These are phyloP conservation scores for Filobasidium uniguttulatum DNA, from an alignment of 1,284 basidiomycete species.

Conservation along the genomic window DNA sequence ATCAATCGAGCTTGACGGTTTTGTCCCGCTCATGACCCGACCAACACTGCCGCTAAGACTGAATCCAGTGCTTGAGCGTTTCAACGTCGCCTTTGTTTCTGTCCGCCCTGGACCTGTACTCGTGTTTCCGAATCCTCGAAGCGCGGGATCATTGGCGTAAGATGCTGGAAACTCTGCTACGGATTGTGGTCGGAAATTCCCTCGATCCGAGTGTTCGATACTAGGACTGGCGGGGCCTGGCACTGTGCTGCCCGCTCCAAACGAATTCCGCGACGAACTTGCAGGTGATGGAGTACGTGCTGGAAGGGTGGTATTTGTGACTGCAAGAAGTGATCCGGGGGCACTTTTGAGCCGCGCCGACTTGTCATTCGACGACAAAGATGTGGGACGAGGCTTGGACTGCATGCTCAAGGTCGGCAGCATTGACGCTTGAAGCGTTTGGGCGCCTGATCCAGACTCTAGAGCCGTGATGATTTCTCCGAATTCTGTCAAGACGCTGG, in stretches of 20 bases:
- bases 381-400: conserved; percentile 3
- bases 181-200: conserved; percentile 1
- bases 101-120: conserved; percentile 5
- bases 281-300: background rate
- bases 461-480: conserved; percentile 14
- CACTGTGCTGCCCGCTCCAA: too few species aligned
- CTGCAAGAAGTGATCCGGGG: conserved; percentile 14
- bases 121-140: conserved; percentile 8
- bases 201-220: background rate
- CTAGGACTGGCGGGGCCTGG: background rate
- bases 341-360: too few species aligned
- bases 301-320: conserved; percentile 9
- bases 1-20: conserved; percentile 6
- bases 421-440: conserved; percentile 11
- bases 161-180: background rate
- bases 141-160: background rate
- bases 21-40: background rate
- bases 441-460: conserved; percentile 9
- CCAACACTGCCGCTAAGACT: conserved; percentile 4
- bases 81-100: conserved; percentile 6
- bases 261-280: too few species aligned
- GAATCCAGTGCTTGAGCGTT: conserved; percentile 13
- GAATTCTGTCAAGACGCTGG: conserved; percentile 15
- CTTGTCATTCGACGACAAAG: conserved; percentile 4
- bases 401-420: conserved; percentile 12